Evolutionary conservation across 2,329 filamentous ascomycete genomes (phyloP).

Genomic region (Penicillium glabrum): DNA sequence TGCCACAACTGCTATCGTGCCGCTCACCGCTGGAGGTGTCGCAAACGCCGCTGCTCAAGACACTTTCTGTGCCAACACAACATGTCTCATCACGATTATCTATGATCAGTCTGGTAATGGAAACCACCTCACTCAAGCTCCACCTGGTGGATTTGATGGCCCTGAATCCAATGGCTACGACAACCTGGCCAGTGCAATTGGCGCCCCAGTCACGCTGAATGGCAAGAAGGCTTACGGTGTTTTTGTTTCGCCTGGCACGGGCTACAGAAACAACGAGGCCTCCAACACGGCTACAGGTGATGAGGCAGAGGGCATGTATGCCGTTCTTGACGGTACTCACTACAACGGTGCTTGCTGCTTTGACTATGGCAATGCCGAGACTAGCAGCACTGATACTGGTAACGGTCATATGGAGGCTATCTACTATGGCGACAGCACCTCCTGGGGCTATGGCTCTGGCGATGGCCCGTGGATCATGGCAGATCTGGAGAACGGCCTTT

Average conservation of each 20-base stretch:
- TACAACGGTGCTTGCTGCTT: constrained; percentile 45
- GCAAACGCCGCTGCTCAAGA: constrained; percentile 63
- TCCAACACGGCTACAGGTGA: constrained; percentile 57
- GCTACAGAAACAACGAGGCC: constrained; percentile 61
- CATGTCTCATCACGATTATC: constrained; percentile 63
- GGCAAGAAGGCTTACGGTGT: constrained; percentile 65
- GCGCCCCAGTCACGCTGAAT: constrained; percentile 61
- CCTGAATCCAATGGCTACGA: constrained; percentile 60
- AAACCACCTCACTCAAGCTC: constrained; percentile 65
- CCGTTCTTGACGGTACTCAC: constrained; percentile 34
- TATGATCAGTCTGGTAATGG: constrained; percentile 65
- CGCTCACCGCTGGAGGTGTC: constrained; percentile 59
- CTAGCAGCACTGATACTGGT: constrained; percentile 54
- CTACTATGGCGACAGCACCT: constrained; percentile 59
- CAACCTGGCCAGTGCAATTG: constrained; percentile 60
- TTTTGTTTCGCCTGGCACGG: constrained; percentile 61
- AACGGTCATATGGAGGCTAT: constrained; percentile 69
- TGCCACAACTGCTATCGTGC: constrained; percentile 49
- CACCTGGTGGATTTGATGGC: constrained; percentile 57
- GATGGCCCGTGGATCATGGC: constrained; percentile 68
- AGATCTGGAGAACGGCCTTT: constrained; percentile 67
- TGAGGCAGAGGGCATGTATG: constrained; percentile 42
- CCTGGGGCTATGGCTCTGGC: constrained; percentile 59
- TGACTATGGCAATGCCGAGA: constrained; percentile 60
- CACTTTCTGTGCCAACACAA: constrained; percentile 60